Conservation (phyloP, 1,284 basidiomycete genomes). For the Porogramme epimiltina region DNA sequence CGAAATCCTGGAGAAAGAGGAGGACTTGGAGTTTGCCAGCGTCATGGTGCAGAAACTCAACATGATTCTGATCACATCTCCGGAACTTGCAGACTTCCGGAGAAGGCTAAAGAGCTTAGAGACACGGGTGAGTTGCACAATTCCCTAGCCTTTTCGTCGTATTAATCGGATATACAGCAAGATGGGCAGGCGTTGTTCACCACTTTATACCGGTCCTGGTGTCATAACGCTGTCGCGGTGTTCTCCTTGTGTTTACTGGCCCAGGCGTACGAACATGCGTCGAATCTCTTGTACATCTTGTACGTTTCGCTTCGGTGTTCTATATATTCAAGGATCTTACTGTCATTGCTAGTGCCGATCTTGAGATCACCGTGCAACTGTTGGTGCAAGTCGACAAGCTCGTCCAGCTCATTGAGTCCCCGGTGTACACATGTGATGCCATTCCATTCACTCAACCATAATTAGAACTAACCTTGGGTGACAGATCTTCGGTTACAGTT, state of each 20-base stretch:
- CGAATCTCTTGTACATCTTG: slow-evolving; percentile 97
- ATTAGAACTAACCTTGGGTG: too few relatives aligned
- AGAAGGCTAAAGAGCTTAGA: slow-evolving; percentile 92
- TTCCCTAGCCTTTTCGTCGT: neutral
- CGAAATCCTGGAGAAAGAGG: slow-evolving; percentile 97
- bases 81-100: slow-evolving; percentile 93
- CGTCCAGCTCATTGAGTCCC: slow-evolving; percentile 97
- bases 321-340: neutral
- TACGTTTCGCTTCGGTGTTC: slow-evolving; percentile 31
- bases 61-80: slow-evolving; percentile 95
- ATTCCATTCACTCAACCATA: too few relatives aligned
- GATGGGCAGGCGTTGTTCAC: slow-evolving; percentile 94
- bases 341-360: slow-evolving; percentile 70
- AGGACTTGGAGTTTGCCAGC: slow-evolving; percentile 97
- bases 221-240: slow-evolving; percentile 96
- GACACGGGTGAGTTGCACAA: slow-evolving; percentile 65
- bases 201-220: slow-evolving; percentile 95
- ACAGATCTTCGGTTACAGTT: slow-evolving; percentile 94
- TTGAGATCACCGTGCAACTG: slow-evolving; percentile 94
- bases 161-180: slow-evolving; percentile 50
- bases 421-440: slow-evolving; percentile 91
- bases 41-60: slow-evolving; percentile 98
- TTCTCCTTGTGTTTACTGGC: slow-evolving; percentile 95
- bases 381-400: slow-evolving; percentile 98
- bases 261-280: slow-evolving; percentile 98